These are phyloP conservation scores for Ganoderma boninense DNA, from an alignment of 1,284 basidiomycete species.

Conservation along the genomic window DNA sequence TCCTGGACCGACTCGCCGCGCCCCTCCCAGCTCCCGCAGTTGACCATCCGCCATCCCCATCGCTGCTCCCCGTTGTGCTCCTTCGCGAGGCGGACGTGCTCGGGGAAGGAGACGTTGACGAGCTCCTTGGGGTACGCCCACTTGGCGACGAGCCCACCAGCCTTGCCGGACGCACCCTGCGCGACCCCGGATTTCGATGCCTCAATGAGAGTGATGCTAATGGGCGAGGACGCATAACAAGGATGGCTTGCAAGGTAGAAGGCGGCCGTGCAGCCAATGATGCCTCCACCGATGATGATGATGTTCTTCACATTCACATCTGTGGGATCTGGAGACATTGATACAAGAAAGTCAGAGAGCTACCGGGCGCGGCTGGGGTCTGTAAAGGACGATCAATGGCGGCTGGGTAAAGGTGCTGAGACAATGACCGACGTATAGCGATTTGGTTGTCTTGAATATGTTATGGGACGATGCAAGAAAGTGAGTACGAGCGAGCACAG, in stretches of 20 bases:
- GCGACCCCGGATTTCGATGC: constrained; percentile 73
- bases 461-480: too few species aligned
- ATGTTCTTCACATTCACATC: constrained; percentile 37
- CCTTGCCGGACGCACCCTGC: constrained; percentile 88
- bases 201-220: constrained; percentile 78
- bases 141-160: constrained; percentile 90
- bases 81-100: constrained; percentile 83
- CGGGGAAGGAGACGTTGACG: constrained; percentile 78
- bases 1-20: constrained; percentile 48
- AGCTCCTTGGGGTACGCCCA: constrained; percentile 84
- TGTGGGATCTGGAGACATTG: not conserved
- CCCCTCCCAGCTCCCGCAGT: constrained; percentile 74
- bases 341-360: not conserved
- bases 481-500: too few species aligned
- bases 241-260: constrained; percentile 78
- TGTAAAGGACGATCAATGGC: too few species aligned
- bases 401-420: not conserved
- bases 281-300: constrained; percentile 68
- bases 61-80: constrained; percentile 75
- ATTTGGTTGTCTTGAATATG: too few species aligned
- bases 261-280: constrained; percentile 89
- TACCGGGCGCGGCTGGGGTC: too few species aligned
- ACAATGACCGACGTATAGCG: not conserved
- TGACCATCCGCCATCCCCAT: constrained; percentile 86
- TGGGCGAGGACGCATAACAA: constrained; percentile 50